Percentiles rank a stretch among this genome's conserved stretches.
Conservation (phyloP, 2,329 filamentous ascomycete genomes). For the Neofusicoccum parvum region DNA sequence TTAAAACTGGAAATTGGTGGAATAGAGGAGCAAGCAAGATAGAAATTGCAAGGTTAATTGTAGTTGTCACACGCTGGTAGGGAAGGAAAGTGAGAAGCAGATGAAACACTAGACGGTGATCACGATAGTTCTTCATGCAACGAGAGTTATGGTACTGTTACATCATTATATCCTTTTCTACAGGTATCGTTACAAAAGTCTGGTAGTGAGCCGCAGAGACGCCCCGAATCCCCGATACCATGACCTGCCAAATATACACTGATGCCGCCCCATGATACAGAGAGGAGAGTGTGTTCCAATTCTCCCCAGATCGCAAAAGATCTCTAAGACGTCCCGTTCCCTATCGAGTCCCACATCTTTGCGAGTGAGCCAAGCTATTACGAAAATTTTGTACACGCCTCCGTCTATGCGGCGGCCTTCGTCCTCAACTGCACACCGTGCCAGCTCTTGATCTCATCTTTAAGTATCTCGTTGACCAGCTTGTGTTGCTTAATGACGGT, state of each 20-base stretch:
- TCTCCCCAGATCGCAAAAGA: neutral
- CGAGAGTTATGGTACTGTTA: neutral
- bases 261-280: neutral
- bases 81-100: too few relatives aligned
- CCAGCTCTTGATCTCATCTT: conserved; percentile 77
- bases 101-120: too few relatives aligned
- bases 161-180: neutral
- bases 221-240: neutral
- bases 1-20: too few relatives aligned
- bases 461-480: conserved; percentile 74
- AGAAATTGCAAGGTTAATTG: too few relatives aligned
- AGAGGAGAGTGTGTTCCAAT: neutral
- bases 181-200: conserved; percentile 10
- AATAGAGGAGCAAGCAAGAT: too few relatives aligned
- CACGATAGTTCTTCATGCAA: too few relatives aligned
- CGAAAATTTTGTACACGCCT: neutral
- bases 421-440: conserved; percentile 82
- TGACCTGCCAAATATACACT: neutral
- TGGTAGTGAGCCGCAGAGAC: neutral
- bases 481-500: conserved; percentile 80
- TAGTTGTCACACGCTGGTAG: too few relatives aligned
- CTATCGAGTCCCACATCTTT: too few relatives aligned
- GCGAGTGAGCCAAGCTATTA: neutral
- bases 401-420: conserved; percentile 30
- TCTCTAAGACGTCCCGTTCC: neutral